These are phyloP conservation scores for Lasiosphaeria hispida DNA, from an alignment of 495 filamentous ascomycete species.

Conservation along the genomic window DNA sequence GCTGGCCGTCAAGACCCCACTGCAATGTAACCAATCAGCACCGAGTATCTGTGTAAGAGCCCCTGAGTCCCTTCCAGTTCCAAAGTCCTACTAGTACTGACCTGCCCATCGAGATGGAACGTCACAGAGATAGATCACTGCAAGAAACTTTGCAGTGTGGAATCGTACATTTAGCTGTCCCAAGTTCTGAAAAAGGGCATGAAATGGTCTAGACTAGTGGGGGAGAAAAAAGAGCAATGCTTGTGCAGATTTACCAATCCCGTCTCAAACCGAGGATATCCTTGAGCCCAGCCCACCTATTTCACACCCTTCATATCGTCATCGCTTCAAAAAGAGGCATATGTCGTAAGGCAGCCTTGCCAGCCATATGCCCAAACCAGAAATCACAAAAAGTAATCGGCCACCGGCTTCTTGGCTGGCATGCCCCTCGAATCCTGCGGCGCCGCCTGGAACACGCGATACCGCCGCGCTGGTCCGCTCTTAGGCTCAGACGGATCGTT, in stretches of 20 bases:
- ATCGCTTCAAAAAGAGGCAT: not conserved
- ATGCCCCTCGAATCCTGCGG: conserved; percentile 95
- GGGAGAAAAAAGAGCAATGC: not conserved
- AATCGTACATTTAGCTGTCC: no score
- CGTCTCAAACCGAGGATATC: not conserved
- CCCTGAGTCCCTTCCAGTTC: not conserved
- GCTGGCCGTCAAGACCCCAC: not conserved
- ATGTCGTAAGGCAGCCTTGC: no score
- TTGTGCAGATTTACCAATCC: no score
- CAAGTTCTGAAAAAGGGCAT: no score
- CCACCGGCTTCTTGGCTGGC: conserved; percentile 98
- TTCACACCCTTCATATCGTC: not conserved
- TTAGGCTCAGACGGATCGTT: conserved; percentile 42
- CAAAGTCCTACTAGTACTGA: not conserved
- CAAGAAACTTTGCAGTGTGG: not conserved
- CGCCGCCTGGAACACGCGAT: conserved; percentile 94
- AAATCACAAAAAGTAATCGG: conserved; percentile 87
- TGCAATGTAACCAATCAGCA: not conserved
- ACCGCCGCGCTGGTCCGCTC: conserved; percentile 80
- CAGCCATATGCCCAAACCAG: not conserved
- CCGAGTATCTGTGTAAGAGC: not conserved
- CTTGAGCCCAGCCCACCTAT: not conserved
- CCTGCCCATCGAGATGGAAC: not conserved
- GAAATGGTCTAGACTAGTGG: no score
- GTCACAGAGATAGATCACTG: not conserved